Evolutionary conservation across 495 filamentous ascomycete species (phyloP), one percentile per base, ranked within the genome.

Genomic region (Aspergillus mulundensis): DNA sequence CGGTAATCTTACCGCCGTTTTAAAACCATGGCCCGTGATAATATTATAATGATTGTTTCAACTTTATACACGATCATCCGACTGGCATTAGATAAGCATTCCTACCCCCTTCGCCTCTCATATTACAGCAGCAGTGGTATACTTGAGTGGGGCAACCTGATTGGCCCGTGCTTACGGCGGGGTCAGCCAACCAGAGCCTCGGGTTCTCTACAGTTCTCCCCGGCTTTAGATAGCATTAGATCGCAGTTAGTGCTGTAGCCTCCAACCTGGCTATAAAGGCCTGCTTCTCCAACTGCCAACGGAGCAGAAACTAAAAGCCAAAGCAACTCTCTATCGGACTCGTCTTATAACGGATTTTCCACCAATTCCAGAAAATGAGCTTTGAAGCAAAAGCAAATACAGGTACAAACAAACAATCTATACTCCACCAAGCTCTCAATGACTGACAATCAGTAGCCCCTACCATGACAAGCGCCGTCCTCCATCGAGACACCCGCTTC

Each of bases 401-500:
- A 38, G 47, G 47, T 50, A 50, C 18, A n/a, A 21, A 38, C 28
- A 38, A 50, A 12, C 28, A n/a, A 1, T 5, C 47, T n/a, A 36
- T 38, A 36, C 32, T 1, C 2, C 5, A 11, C 5, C 7, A 3
- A 36, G 3, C 14, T 14, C 20, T 3, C 16, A 36, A n/a, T 36
- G 6, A 25, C 53, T 47, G 1, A 40, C 21, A 19, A 5, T 6
- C 21, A 42, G 24, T 49, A 65, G 51, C 50, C 18, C 10, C 49
- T 54, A 42, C 44, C 0, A 60, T 50, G 38, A 28, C 61, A 6
- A 76, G 72, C 55, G 74, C 72, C 11, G 58, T 77, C 20, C 68
- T 80, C 34, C 77, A 80, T 57, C 66, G 77, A 8, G 61, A 73
- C 47, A 76, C 73, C 7, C 65, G 59, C 23, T 70, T 66, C 42